phyloP scores from a whole-genome alignment of 345 rosid species.

The Lagerstroemia speciosa region DNA sequence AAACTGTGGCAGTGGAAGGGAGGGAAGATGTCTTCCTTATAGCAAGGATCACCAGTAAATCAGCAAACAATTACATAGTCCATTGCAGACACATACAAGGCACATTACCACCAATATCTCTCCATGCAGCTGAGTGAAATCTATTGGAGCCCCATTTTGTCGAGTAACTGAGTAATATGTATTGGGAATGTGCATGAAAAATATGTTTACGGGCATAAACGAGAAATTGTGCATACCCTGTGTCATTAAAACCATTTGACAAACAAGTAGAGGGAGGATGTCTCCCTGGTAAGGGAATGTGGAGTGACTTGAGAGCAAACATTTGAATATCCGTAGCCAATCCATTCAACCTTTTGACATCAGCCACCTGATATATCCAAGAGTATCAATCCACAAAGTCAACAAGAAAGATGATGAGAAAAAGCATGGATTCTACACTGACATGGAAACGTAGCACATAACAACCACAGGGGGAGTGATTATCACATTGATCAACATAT shows the following conservation, averaged over 20 bases:
- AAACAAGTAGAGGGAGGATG: conserved; percentile 69
- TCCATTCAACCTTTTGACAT: conserved; percentile 76
- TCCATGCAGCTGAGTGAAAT: background rate
- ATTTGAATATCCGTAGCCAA: conserved; percentile 81
- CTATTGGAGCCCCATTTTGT: background rate
- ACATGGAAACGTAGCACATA: too few species aligned
- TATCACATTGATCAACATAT: too few species aligned
- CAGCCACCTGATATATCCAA: conserved; percentile 52
- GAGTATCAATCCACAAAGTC: background rate
- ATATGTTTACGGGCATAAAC: conserved; percentile 29
- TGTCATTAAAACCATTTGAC: conserved; percentile 27
- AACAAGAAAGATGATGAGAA: background rate
- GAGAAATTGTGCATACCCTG: conserved; percentile 54
- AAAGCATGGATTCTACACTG: too few species aligned
- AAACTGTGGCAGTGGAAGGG: background rate
- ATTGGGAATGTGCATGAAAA: conserved; percentile 46
- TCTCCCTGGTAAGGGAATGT: conserved; percentile 80
- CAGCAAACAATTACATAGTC: background rate
- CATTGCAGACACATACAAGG: background rate
- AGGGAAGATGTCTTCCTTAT: too few species aligned
- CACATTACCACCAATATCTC: background rate
- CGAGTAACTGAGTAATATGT: background rate
- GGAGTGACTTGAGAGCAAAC: conserved; percentile 71
- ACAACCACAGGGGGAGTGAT: too few species aligned
- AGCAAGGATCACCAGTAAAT: background rate